These are phyloP conservation scores for Wakefieldia striispora DNA, from an alignment of 768 basidiomycete genomes.

Conservation along the genomic window DNA sequence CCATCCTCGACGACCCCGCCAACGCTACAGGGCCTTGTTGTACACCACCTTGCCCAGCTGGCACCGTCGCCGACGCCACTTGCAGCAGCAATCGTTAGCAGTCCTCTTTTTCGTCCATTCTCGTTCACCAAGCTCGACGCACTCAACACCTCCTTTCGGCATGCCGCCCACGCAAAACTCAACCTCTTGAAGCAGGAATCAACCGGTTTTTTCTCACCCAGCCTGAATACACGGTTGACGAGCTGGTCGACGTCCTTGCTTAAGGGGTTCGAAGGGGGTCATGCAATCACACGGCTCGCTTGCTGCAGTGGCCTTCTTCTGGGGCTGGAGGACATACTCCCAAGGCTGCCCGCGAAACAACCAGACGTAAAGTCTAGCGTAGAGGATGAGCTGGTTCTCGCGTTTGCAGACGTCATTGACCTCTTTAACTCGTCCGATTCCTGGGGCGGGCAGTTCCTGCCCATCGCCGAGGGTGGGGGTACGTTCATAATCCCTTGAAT, in stretches of 20 bases:
- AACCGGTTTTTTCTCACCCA: conserved; percentile 30
- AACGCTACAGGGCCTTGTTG: conserved; percentile 27
- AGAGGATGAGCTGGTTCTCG: conserved; percentile 66
- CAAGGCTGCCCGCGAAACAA: conserved; percentile 29
- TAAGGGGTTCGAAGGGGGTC: conserved; percentile 64
- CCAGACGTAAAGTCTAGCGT: conserved; percentile 40
- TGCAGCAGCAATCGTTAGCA: conserved; percentile 32
- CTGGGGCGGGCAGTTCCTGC: conserved; percentile 72
- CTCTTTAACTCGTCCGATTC: conserved; percentile 41
- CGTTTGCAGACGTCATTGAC: conserved; percentile 75
- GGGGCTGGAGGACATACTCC: conserved; percentile 55
- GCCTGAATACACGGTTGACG: conserved; percentile 39
- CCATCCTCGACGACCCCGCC: conserved; percentile 8
- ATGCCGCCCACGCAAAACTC: conserved; percentile 32
- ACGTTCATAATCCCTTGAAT: conserved; percentile 17
- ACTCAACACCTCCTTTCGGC: conserved; percentile 28
- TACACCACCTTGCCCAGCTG: conserved; percentile 28
- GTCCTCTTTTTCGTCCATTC: conserved; percentile 31
- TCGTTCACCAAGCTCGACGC: conserved; percentile 28
- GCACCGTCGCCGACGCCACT: conserved; percentile 32
- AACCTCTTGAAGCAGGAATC: conserved; percentile 28
- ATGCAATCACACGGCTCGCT: conserved; percentile 58
- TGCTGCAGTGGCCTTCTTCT: conserved; percentile 63
- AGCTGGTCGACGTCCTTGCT: conserved; percentile 53
- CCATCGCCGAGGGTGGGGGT: conserved; percentile 44